Evolutionary conservation across 768 basidiomycete genomes (phyloP), one percentile per base, ranked within the genome.

Genomic region (Podaxis sp.): DNA sequence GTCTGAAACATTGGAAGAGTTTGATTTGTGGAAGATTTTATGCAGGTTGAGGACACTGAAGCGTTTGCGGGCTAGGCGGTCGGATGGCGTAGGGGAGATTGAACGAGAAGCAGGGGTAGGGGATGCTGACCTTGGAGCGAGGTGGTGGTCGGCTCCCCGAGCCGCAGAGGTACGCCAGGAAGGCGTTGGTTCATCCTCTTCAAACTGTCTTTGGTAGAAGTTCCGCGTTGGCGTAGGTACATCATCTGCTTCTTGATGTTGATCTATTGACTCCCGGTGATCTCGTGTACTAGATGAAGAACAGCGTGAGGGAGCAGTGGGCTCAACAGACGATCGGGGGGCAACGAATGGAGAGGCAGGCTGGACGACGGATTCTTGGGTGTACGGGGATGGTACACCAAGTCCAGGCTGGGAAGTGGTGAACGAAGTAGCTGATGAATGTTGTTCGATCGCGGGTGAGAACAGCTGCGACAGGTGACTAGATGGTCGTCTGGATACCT

Each of bases 41-140:
- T 75, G 74, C 40, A 81, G 66, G 51, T 71, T 77, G 59, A 77
- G 71, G 64, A 71, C 73, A 33, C 79, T 80, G 63, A 80, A 78
- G 11, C 75, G 72, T 30, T 67, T 72, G 53, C 60, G 70, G n/a
- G 73, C 66, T 63, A 68, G 68, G 60, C 67, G 62, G 52, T 70
- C 72, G 44, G 67, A 64, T 22, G 71, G 69, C 20, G 76, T 74
- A n/a, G 73, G 74, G 46, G 77, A 28, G 76, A 78, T 24, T 71
- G 62, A 37, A 76, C 71, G 60, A 71, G 73, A 33, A 67, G 56
- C 50, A 66, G 62, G 12, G 58, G 62, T 58, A 66, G 66, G 50
- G 66, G 66, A 44, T 62, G 63, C 17, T 57, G 64, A 20, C 48
- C 58, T 55, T 20, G 36, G 38, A 24, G 17, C 50, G 5, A 37